Evolutionary conservation across 257 asterid genomes (phyloP).

Genomic region (Asclepias syriaca): DNA sequence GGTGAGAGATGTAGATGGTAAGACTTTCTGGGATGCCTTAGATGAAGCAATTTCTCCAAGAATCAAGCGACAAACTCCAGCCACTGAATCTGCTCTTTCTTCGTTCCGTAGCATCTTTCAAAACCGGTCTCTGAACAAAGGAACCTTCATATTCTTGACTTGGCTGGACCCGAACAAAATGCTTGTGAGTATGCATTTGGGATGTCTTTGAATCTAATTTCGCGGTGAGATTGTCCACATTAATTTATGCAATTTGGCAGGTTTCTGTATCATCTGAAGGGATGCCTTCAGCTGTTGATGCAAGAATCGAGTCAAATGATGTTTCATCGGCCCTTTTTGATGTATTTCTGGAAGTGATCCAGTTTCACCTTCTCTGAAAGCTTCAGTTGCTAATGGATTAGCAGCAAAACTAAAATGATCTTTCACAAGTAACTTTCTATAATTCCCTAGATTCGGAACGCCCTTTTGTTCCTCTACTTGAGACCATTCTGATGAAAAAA

Average conservation of each 20-base stretch:
- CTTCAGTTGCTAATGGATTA: constrained; percentile 57
- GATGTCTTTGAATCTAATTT: constrained; percentile 3
- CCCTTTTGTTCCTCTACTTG: background rate
- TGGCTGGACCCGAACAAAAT: constrained; percentile 78
- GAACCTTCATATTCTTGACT: constrained; percentile 74
- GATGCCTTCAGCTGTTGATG: constrained; percentile 58
- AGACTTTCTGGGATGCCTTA: constrained; percentile 92
- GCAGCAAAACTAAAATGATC: constrained; percentile 49
- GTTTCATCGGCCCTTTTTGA: constrained; percentile 74
- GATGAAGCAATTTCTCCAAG: constrained; percentile 85
- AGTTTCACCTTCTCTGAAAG: constrained; percentile 81
- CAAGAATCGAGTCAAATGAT: constrained; percentile 62
- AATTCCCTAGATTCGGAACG: constrained; percentile 9
- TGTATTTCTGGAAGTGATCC: constrained; percentile 73
- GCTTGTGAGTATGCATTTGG: constrained; percentile 50
- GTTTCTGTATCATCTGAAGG: constrained; percentile 65
- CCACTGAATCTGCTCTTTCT: constrained; percentile 63
- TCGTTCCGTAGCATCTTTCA: constrained; percentile 58
- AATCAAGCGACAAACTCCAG: constrained; percentile 49
- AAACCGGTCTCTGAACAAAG: constrained; percentile 68
- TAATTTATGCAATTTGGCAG: constrained; percentile 31
- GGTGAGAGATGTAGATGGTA: constrained; percentile 88
- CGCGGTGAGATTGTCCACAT: background rate
- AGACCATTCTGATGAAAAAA: constrained; percentile 12
- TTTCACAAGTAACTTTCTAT: constrained; percentile 7